Evolutionary conservation across 495 filamentous ascomycete species (phyloP).

Genomic region (Lophium mytilinum): DNA sequence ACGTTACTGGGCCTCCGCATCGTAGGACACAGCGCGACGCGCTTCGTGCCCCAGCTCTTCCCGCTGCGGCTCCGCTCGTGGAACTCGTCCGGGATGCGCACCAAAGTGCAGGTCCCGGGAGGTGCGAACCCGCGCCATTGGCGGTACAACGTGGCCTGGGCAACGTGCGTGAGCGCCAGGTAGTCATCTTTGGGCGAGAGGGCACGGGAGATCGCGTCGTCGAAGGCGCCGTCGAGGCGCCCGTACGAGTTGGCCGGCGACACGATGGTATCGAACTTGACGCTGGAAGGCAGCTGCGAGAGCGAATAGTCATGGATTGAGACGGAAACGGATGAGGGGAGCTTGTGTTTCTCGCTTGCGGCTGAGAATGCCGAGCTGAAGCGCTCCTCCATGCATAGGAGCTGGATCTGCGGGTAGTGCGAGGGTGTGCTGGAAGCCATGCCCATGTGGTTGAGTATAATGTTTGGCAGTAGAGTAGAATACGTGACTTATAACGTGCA

Average conservation of each 20-base stretch:
- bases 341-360: conserved; percentile 22
- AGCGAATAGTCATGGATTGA: conserved; percentile 35
- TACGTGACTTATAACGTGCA: no score
- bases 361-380: conserved; percentile 30
- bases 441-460: no score
- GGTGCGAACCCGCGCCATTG: conserved; percentile 43
- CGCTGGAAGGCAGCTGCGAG: conserved; percentile 22
- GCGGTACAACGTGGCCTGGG: conserved; percentile 33
- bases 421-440: not conserved
- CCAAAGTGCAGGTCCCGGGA: conserved; percentile 41
- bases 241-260: conserved; percentile 48
- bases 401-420: conserved; percentile 34
- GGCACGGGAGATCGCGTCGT: conserved; percentile 44
- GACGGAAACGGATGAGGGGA: conserved; percentile 27
- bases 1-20: conserved; percentile 39
- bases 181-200: conserved; percentile 41
- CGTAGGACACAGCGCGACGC: conserved; percentile 45
- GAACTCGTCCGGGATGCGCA: conserved; percentile 31
- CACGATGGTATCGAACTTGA: conserved; percentile 41
- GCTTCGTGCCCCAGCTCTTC: conserved; percentile 36
- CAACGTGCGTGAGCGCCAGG: conserved; percentile 36
- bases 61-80: conserved; percentile 7
- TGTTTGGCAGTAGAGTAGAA: no score
- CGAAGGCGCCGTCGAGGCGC: conserved; percentile 45
- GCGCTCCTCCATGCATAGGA: conserved; percentile 34